These are phyloP conservation scores for Biscogniauxia sp. DNA, from an alignment of 2,329 filamentous ascomycete species.

Conservation along the genomic window DNA sequence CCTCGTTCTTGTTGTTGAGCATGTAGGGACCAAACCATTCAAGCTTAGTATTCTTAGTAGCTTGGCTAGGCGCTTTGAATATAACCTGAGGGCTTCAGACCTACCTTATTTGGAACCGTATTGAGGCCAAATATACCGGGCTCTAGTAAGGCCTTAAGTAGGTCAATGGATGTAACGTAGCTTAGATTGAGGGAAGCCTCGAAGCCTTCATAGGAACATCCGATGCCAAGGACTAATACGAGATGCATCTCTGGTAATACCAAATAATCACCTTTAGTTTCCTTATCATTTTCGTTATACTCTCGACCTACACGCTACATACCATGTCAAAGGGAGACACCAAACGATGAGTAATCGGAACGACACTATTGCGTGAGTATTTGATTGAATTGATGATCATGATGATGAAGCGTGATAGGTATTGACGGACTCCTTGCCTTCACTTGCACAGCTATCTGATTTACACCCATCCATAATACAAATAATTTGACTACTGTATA, in stretches of 20 bases:
- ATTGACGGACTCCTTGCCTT: too few species aligned
- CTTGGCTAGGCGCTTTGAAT: not conserved
- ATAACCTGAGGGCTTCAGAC: not conserved
- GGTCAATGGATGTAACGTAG: not conserved
- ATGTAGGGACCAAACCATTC: not conserved
- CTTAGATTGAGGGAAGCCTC: not conserved
- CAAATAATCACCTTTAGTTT: not conserved
- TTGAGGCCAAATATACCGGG: not conserved
- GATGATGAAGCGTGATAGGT: too few species aligned
- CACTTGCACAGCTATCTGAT: too few species aligned
- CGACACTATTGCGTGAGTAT: too few species aligned
- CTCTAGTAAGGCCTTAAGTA: not conserved
- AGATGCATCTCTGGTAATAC: not conserved
- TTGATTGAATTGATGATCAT: too few species aligned
- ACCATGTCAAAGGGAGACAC: too few species aligned
- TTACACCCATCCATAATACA: too few species aligned
- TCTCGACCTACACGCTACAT: not conserved
- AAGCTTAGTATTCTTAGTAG: not conserved
- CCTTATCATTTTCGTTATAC: not conserved
- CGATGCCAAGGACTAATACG: not conserved
- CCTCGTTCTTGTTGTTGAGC: not conserved
- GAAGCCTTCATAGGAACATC: not conserved
- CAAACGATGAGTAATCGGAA: too few species aligned
- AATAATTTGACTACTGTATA: too few species aligned
- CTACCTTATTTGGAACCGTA: not conserved